phyloP scores from a whole-genome alignment of 108 stramenopile genomes.

The Fragilaria radians region DNA sequence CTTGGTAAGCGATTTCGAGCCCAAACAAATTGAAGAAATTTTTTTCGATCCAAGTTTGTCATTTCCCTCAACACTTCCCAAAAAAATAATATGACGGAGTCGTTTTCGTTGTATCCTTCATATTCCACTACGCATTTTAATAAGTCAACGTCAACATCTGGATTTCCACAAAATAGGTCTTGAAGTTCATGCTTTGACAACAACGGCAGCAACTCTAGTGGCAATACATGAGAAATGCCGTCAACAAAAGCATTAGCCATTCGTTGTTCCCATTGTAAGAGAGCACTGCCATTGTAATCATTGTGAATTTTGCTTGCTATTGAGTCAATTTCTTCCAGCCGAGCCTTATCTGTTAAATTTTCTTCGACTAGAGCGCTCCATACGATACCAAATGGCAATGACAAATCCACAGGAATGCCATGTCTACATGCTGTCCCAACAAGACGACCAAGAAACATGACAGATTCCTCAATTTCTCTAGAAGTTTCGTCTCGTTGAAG shows the following conservation, averaged over 20 bases:
- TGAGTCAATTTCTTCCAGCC: conserved; percentile 62
- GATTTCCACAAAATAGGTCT: conserved; percentile 84
- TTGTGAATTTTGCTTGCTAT: conserved; percentile 36
- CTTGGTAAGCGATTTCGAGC: conserved; percentile 89
- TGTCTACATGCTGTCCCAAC: conserved; percentile 89
- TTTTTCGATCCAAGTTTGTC: conserved; percentile 73
- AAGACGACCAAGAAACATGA: conserved; percentile 89
- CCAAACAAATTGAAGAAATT: conserved; percentile 96
- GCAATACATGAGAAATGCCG: conserved; percentile 87
- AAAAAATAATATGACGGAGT: conserved; percentile 74
- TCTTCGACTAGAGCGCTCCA: conserved; percentile 73
- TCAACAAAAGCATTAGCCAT: conserved; percentile 84
- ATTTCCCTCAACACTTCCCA: conserved; percentile 94
- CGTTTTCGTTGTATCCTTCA: conserved; percentile 80
- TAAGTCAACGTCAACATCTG: conserved; percentile 93
- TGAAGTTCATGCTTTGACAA: conserved; percentile 85
- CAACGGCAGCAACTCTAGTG: conserved; percentile 82
- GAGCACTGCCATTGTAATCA: conserved; percentile 5
- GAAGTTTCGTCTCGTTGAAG: conserved; percentile 38
- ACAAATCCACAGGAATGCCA: conserved; percentile 79
- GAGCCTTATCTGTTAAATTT: conserved; percentile 4
- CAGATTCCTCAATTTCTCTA: conserved; percentile 61
- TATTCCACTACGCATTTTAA: conserved; percentile 87
- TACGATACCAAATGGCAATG: conserved; percentile 65
- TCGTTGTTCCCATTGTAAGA: conserved; percentile 51